Base-by-base conservation (phyloP, 1,284 basidiomycete species). In the Heterobasidion occidentale region DNA sequence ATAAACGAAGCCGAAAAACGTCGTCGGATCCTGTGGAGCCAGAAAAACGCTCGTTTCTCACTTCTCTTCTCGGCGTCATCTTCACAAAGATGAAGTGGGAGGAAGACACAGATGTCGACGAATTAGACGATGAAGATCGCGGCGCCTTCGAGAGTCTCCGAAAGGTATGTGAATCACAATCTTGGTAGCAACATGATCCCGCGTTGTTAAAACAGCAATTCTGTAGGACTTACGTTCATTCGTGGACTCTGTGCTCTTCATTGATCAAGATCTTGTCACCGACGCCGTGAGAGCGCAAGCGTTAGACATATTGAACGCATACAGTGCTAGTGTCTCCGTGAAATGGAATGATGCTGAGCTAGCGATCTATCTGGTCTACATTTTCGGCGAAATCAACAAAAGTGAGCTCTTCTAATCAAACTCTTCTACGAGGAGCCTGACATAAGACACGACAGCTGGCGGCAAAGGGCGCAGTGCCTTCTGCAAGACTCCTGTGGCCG, bases 281-380 rank as follows among this genome's bases (percentile, higher is more conserved):
- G 77, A 78, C 27, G 82, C 86, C 1, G 79, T 94, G 8, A 80
- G 82, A 52, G 77, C 79, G n/a, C 77, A 92, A 33, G 85, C 91
- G 9, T 68, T 88, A 54, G 80, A 81, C 59, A 93, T 90, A 0
- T 78, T 96, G 36, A 79, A 83, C 9, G 79, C 83, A 1, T 90
- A 85, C 62, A 76, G 77, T 42, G 82, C 72, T 57, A 83, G 86
- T 2, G 69, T 79, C 15, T 61, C 75, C 49, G 62, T 97, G 19
- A 82, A 89, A 52, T 99, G 98, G 98, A 88, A 95, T 66, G 90
- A 97, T 64, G 91, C 91, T 1, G 97, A 99, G 70, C 78, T 99
- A 19, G 94, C 92, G 0, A 75, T 98, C 15, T 94, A 94, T 68
- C 80, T 98, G 34, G 86, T 98, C 1, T 98, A 86, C 68, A 90